Evolutionary conservation across 768 basidiomycete genomes (phyloP), one percentile per base, ranked within the genome.

Genomic region (Lactarius hengduanensis): DNA sequence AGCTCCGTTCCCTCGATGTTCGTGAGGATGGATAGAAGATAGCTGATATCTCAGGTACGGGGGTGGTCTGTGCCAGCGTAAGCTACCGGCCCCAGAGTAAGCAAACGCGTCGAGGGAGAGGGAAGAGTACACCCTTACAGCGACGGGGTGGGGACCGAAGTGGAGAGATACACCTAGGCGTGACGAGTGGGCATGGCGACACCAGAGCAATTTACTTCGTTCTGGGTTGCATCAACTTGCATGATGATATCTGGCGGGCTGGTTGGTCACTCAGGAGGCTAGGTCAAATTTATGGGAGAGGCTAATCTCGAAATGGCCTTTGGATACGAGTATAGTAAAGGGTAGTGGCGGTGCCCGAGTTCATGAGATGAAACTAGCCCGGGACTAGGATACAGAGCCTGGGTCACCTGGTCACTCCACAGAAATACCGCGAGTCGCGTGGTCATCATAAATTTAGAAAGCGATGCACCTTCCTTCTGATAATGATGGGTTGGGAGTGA

Each of bases 181-280:
- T 62, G 20, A 58, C 18, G 30, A 66, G 30, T 4, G 58, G 57
- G 47, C 56, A 66, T 20, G 62, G 56, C 4, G 57, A 41, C 3
- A 16, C 38, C 10, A 66, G 47, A 36, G 45, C 10, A 22, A 66
- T 43, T 32, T 41, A 54, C 47, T 47, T 47, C 30, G 38, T 28
- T 22, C 30, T 2, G 3, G 50, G 56, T 40, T 53, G 8, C n/a
- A n/a, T n/a, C n/a, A n/a, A n/a, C n/a, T n/a, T n/a, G n/a, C 57
- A 62, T 66, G 61, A 15, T 7, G 22, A 20, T 16, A 13, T 28
- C 16, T n/a, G 50, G 50, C 2, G n/a, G 15, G 13, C 50, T 9
- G 20, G 50, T 53, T 15, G 5, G 50, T 10, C n/a, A 10, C 50
- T 22, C 8, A 3, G 8, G 34, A 11, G 28, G 16, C 16, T 20